Conservation (phyloP, 1,284 basidiomycete species). For the Irpex sp. region DNA sequence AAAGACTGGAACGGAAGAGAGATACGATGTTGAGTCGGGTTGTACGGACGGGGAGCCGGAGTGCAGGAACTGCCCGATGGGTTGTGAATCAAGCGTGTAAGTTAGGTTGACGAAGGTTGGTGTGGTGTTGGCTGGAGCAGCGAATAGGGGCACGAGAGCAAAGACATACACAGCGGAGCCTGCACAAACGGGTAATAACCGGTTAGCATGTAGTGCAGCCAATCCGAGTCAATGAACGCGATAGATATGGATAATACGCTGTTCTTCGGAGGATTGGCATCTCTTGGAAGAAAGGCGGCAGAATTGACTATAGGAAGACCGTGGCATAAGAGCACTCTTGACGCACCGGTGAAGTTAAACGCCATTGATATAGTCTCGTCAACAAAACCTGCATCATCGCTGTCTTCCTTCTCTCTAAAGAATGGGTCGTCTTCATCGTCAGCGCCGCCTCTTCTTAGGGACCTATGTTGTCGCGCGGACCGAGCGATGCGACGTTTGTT, state of each 20-base stretch:
- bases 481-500: background rate
- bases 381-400: constrained; percentile 34
- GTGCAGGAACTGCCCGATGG: constrained; percentile 27
- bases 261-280: constrained; percentile 4
- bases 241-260: background rate
- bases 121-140: constrained; percentile 27
- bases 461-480: background rate
- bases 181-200: constrained; percentile 13
- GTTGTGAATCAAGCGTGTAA: constrained; percentile 27
- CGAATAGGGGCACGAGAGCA: constrained; percentile 27
- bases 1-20: constrained; percentile 33
- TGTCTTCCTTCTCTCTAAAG: constrained; percentile 25
- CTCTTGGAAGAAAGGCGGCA: background rate
- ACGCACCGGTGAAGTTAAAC: constrained; percentile 48
- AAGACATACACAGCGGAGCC: constrained; percentile 32
- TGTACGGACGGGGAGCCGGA: constrained; percentile 25
- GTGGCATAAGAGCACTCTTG: background rate
- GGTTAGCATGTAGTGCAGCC: constrained; percentile 9
- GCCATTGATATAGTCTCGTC: constrained; percentile 38
- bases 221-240: background rate
- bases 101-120: constrained; percentile 32
- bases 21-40: constrained; percentile 12
- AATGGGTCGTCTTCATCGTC: constrained; percentile 21
- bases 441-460: constrained; percentile 12
- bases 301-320: background rate